Conservation (phyloP, 2,329 filamentous ascomycete species). For the Aspergillus sergii region DNA sequence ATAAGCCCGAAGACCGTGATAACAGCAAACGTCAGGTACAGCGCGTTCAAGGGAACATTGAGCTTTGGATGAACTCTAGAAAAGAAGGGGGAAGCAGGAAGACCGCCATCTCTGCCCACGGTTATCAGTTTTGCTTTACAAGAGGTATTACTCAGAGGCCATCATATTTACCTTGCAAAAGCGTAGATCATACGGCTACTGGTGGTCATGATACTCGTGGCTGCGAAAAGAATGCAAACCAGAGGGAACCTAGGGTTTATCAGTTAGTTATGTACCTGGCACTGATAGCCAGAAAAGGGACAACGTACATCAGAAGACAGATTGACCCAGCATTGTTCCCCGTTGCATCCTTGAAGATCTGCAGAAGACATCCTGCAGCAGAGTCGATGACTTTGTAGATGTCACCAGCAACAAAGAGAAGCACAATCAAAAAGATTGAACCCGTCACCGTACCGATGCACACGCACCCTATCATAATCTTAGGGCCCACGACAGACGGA, state of each 20-base stretch:
- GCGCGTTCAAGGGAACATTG: slow-evolving; percentile 67
- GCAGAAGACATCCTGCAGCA: slow-evolving; percentile 59
- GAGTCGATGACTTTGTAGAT: slow-evolving; percentile 59
- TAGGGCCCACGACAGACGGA: slow-evolving; percentile 59
- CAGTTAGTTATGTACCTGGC: slow-evolving; percentile 9
- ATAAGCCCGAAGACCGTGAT: slow-evolving; percentile 71
- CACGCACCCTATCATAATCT: slow-evolving; percentile 68
- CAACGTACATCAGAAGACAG: slow-evolving; percentile 61
- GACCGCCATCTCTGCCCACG: slow-evolving; percentile 60
- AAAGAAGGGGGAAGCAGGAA: slow-evolving; percentile 64
- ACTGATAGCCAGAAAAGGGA: background rate
- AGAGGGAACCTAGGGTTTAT: slow-evolving; percentile 28
- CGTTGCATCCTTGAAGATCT: slow-evolving; percentile 67
- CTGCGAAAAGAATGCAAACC: slow-evolving; percentile 35
- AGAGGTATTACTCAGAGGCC: background rate
- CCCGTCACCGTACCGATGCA: slow-evolving; percentile 65
- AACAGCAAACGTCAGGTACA: slow-evolving; percentile 62
- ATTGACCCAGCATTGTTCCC: slow-evolving; percentile 62
- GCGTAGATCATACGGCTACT: slow-evolving; percentile 40
- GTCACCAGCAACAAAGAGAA: slow-evolving; percentile 66
- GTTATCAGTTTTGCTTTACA: slow-evolving; percentile 6
- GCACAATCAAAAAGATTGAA: slow-evolving; percentile 62
- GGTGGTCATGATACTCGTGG: slow-evolving; percentile 38
- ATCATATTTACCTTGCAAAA: slow-evolving; percentile 31
- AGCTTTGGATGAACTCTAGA: slow-evolving; percentile 63